Percentiles rank a stretch among this genome's conserved stretches.
phyloP scores from a whole-genome alignment of 768 basidiomycete species.

The Tulasnella sp. region DNA sequence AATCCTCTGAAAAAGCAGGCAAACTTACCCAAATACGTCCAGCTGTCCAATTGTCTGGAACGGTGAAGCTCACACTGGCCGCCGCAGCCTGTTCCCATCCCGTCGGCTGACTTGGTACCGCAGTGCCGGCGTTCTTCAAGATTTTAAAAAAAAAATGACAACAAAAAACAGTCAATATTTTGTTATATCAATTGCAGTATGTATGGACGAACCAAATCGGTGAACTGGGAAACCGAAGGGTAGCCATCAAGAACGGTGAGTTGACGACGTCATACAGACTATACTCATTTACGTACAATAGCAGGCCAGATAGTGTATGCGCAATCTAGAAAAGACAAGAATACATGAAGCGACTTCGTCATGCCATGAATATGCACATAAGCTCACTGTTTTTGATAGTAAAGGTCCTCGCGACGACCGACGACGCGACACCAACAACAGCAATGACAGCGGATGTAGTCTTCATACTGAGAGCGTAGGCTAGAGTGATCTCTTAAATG shows the following conservation, averaged over 20 bases:
- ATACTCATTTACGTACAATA: too few species aligned
- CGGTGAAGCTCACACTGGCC: constrained; percentile 13
- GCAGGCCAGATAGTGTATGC: constrained; percentile 18
- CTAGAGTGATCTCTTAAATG: too few species aligned
- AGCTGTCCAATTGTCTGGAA: constrained; percentile 22
- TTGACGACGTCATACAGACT: too few species aligned
- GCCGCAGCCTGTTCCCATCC: constrained; percentile 21
- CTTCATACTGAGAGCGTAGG: constrained; percentile 12
- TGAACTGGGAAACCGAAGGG: too few species aligned
- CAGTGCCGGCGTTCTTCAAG: constrained; percentile 13
- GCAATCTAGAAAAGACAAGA: neutral
- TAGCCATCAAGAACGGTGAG: too few species aligned
- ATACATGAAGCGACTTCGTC: too few species aligned
- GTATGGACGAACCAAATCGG: too few species aligned
- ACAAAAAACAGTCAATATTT: too few species aligned
- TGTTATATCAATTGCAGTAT: too few species aligned
- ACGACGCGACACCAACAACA: constrained; percentile 5
- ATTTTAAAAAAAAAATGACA: neutral
- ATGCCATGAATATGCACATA: neutral
- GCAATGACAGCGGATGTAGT: neutral
- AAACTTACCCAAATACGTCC: constrained; percentile 21
- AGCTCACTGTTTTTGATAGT: constrained; percentile 14
- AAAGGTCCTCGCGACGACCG: constrained; percentile 10
- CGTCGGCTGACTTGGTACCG: constrained; percentile 10
- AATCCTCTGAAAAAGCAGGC: neutral